Base-by-base conservation (phyloP, 2,329 filamentous ascomycete species). In the Verticillium tricorpus region DNA sequence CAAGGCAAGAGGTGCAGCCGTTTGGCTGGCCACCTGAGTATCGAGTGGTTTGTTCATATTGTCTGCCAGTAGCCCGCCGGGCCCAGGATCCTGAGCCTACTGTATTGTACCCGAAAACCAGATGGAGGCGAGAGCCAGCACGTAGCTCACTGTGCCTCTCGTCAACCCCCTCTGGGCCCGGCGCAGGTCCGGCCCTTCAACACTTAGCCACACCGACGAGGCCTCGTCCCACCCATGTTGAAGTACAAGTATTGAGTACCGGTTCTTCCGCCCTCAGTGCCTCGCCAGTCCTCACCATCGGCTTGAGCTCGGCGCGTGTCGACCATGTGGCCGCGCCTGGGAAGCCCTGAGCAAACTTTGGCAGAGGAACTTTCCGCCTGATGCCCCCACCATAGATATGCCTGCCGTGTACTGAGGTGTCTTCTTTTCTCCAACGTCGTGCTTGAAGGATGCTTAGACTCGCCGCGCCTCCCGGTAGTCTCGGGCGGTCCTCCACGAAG, bases 401-500 rank as follows among this genome's bases (percentile, higher is more conserved):
- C 19, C 9, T 52, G 45, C 45, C 45, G 45, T 25, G n/a, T 12
- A 52, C 45, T 52, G 45, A 6, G 54, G 7, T 56, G 25, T 17
- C 54, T 66, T 65, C 63, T 19, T 50, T 56, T 65, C 60, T 61
- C 62, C 64, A 66, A 65, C 62, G 60, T 62, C 60, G 40, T 57
- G 63, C 63, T 64, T 28, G 58, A 31, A 61, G 57, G 9, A 40
- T 57, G 7, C 34, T 72, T 68, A 79, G 67, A 78, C 78, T 39
- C 76, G 76, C 56, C 79, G 71, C 25, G 72, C 71, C 60, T 79
- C 73, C 19, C 88, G 76, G 69, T 85, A 89, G 31, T 76, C 74
- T 62, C 80, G 78, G 1, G 86, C 85, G 68, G 78, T 80, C 65
- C 80, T 76, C 86, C 86, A 89, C 17, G 76, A 76, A 12, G 73